Base-by-base conservation (phyloP, 208 protist species). In the Leishmania aethiopica region DNA sequence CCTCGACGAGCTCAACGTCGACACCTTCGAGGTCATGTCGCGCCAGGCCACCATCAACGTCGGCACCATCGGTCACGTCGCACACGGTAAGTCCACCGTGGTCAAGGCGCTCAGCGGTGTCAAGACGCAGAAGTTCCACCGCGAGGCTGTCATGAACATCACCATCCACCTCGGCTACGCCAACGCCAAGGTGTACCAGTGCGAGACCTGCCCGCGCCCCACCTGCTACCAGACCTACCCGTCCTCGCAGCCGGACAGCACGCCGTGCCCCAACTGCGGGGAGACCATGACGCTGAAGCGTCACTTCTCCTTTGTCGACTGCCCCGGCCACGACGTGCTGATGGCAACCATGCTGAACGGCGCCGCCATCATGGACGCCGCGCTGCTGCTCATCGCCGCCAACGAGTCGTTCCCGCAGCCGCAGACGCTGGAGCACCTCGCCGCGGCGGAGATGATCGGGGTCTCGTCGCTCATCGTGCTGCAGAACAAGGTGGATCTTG, bases 301-400 rank as follows among this genome's bases (percentile, higher is more conserved):
- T 57, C 98, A 99, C 89, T 99, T 99, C 69, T 99, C 99, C 59
- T 99, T 99, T 90, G 99, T 99, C 35, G 99, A 99, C 93, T 99
- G 99, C 91, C 99, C 99, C 64, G 99, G 98, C 76, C 99, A 99
- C 95, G 99, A 99, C 94, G 99, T 99, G 90, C 98, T 99, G 64
- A 99, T 99, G 99, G 99, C 99, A 40, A 99, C 99, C 69, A 99
- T 99, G 99, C 96, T 99, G 55, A 99, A 99, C 97, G 99, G 99
- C 79, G 99, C 99, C 35, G 99, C 99, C 81, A 99, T 99, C 85
- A 99, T 99, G 99, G 99, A 99, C 87, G 99, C 99, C 28, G 99
- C 99, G 15, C 86, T 99, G 53, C 93, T 99, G 49, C 96, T 99
- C 19, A 99, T 99, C 86, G 99, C 99, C 42, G 99, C 98, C 74